Percentiles rank a stretch among this genome's conserved stretches.
These are phyloP conservation scores for Penicillium nordicum DNA, from an alignment of 2,329 filamentous ascomycete genomes.

Conservation along the genomic window DNA sequence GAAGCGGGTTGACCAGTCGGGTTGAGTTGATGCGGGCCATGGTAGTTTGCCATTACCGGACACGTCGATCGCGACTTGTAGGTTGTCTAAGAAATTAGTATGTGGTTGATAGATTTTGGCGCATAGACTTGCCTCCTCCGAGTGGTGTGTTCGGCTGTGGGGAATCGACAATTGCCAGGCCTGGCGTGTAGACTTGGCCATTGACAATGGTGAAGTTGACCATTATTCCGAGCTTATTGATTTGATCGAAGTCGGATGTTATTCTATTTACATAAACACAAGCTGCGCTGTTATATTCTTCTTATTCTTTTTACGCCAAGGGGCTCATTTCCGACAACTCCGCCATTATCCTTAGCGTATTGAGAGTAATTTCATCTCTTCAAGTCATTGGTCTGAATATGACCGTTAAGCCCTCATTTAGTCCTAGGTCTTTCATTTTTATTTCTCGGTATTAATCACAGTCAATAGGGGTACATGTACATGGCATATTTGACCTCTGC, in stretches of 20 bases:
- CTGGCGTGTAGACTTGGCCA: conserved; percentile 67
- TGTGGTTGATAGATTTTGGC: conserved; percentile 25
- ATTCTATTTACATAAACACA: background rate
- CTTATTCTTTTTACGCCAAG: conserved; percentile 6
- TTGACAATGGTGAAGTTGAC: conserved; percentile 39
- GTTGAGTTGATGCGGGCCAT: conserved; percentile 16
- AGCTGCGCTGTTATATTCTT: background rate
- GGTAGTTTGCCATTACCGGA: conserved; percentile 20
- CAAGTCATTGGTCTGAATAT: background rate
- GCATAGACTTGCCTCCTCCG: conserved; percentile 57
- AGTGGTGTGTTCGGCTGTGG: conserved; percentile 63
- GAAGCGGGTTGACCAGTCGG: conserved; percentile 13
- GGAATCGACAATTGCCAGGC: conserved; percentile 63
- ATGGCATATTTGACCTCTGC: background rate
- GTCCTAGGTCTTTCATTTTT: background rate
- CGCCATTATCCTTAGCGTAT: conserved; percentile 14
- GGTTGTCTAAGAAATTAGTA: conserved; percentile 13
- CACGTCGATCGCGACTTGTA: conserved; percentile 22
- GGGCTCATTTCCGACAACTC: conserved; percentile 22
- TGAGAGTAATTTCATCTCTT: conserved; percentile 13
- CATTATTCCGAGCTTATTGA: conserved; percentile 1
- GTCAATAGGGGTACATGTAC: background rate
- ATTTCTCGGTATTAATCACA: background rate
- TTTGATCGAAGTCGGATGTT: background rate
- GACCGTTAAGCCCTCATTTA: background rate